Conservation (phyloP, 345 rosid species). For the Bretschneidera sinensis region DNA sequence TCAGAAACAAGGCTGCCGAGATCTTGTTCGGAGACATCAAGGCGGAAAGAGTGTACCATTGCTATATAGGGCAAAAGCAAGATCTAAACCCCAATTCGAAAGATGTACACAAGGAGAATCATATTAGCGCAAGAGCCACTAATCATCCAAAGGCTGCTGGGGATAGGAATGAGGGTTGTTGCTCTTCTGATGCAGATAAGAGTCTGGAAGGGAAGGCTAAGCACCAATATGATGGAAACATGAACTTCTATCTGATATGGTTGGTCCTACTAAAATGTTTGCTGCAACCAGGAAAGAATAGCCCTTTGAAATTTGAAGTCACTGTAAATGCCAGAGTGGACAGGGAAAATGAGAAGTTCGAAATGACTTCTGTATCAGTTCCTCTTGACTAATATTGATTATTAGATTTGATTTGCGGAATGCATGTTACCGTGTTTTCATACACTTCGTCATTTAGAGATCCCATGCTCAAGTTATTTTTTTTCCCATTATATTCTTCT, state of each 20-base stretch:
- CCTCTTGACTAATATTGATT: background rate
- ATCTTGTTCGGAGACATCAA: slow-evolving; percentile 46
- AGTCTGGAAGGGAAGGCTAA: slow-evolving; percentile 9
- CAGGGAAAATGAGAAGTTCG: slow-evolving; percentile 32
- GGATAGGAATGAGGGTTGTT: background rate
- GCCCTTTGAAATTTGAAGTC: slow-evolving; percentile 41
- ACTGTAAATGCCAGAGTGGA: slow-evolving; percentile 28
- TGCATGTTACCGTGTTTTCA: too few relatives aligned
- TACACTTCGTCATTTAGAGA: too few relatives aligned
- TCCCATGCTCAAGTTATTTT: too few relatives aligned
- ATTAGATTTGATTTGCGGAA: too few relatives aligned
- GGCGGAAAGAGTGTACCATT: slow-evolving; percentile 35
- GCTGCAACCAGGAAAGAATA: slow-evolving; percentile 34
- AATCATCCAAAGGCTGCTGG: background rate
- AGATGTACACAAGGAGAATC: background rate
- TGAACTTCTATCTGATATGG: slow-evolving; percentile 36
- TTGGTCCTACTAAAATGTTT: slow-evolving; percentile 30
- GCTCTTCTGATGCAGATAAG: slow-evolving; percentile 14
- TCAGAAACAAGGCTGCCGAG: slow-evolving; percentile 56
- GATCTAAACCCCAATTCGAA: background rate
- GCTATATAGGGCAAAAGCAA: slow-evolving; percentile 10
- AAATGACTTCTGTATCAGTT: slow-evolving; percentile 33
- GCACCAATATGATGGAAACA: background rate
- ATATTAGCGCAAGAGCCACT: too few relatives aligned
- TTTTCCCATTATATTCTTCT: too few relatives aligned